These are phyloP conservation scores for Punctularia strigosozonata DNA, from an alignment of 768 basidiomycete species.

Conservation along the genomic window DNA sequence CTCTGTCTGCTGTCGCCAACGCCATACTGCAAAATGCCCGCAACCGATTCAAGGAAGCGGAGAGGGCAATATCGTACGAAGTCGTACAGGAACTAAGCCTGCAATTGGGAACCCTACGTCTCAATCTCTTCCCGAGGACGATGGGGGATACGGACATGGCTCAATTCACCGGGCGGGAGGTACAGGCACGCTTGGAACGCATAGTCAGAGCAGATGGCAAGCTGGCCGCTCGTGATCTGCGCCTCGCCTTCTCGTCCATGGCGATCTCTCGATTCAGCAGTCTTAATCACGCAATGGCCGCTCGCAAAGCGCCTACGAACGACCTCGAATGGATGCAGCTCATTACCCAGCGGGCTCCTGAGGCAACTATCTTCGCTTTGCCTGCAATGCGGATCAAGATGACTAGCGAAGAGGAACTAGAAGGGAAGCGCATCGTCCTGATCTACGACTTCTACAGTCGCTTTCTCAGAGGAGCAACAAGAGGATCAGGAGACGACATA, in stretches of 20 bases:
- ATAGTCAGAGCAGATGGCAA: slow-evolving; percentile 36
- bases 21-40: slow-evolving; percentile 72
- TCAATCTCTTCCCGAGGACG: slow-evolving; percentile 70
- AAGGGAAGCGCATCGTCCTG: slow-evolving; percentile 29
- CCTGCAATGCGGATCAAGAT: slow-evolving; percentile 79
- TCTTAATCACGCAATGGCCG: slow-evolving; percentile 34
- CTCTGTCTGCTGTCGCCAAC: slow-evolving; percentile 76
- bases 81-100: slow-evolving; percentile 70
- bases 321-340: slow-evolving; percentile 47
- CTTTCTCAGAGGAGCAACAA: slow-evolving; percentile 44
- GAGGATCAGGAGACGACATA: slow-evolving; percentile 63
- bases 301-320: slow-evolving; percentile 26
- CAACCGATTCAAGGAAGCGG: slow-evolving; percentile 58
- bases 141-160: slow-evolving; percentile 73
- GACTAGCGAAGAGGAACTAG: slow-evolving; percentile 50
- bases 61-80: slow-evolving; percentile 42
- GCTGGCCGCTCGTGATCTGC: slow-evolving; percentile 51
- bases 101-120: slow-evolving; percentile 46
- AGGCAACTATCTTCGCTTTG: slow-evolving; percentile 69
- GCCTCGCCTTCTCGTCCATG: slow-evolving; percentile 66
- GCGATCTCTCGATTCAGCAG: slow-evolving; percentile 65
- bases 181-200: slow-evolving; percentile 63
- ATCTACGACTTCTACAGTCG: slow-evolving; percentile 64
- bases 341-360: slow-evolving; percentile 47
- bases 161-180: slow-evolving; percentile 55